phyloP scores from a whole-genome alignment of 2,329 filamentous ascomycete species.

The Nigrospora osmanthi region DNA sequence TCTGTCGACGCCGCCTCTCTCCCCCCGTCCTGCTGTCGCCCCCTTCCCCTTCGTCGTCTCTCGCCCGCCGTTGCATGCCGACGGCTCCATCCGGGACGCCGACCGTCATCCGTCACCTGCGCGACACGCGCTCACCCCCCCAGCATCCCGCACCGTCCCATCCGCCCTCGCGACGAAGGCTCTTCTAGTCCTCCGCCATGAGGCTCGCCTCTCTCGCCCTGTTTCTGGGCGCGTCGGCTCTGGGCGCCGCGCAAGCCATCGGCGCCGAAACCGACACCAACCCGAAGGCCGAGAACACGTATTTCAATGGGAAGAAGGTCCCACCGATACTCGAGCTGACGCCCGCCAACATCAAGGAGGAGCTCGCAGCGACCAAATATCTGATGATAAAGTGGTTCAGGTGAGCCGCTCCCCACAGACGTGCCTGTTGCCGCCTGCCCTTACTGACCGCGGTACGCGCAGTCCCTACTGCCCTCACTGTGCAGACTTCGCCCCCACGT shows the following conservation, averaged over 20 bases:
- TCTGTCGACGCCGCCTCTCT: background rate
- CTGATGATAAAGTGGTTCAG: slow-evolving; percentile 60
- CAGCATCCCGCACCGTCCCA: slow-evolving; percentile 9
- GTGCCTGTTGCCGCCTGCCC: slow-evolving; percentile 7
- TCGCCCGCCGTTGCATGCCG: background rate
- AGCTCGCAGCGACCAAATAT: slow-evolving; percentile 45
- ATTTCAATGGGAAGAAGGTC: slow-evolving; percentile 60
- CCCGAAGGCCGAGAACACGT: slow-evolving; percentile 35
- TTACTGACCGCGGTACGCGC: slow-evolving; percentile 8
- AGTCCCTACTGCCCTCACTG: slow-evolving; percentile 66
- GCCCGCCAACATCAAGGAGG: slow-evolving; percentile 47
- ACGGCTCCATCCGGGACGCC: background rate
- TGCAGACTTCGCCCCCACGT: slow-evolving; percentile 70
- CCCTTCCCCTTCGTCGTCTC: background rate
- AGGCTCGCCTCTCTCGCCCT: slow-evolving; percentile 35
- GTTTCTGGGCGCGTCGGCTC: slow-evolving; percentile 35
- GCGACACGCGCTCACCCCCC: background rate
- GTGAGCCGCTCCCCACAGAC: slow-evolving; percentile 27
- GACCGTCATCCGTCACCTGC: background rate
- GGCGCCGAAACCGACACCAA: slow-evolving; percentile 29
- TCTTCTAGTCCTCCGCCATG: slow-evolving; percentile 23
- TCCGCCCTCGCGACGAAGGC: slow-evolving; percentile 7
- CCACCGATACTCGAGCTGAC: slow-evolving; percentile 57
- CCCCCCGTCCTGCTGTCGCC: background rate
- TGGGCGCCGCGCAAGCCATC: slow-evolving; percentile 27